Percentiles rank a stretch among this genome's conserved stretches.
Conservation (phyloP, 257 asterid species). For the Jacaranda copaia region DNA sequence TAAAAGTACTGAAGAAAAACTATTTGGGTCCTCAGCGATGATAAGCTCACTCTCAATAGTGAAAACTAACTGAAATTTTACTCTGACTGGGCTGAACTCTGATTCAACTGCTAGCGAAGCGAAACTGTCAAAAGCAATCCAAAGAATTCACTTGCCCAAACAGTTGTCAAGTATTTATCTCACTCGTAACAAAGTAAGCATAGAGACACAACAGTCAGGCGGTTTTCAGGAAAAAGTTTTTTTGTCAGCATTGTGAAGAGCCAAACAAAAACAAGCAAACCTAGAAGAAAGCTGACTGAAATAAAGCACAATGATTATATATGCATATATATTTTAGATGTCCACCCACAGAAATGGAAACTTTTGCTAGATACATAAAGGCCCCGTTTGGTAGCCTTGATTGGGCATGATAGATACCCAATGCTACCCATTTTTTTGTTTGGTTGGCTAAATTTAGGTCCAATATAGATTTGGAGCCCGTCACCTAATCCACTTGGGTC, state of each 20-base stretch:
- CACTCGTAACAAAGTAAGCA: not conserved
- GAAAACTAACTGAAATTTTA: not conserved
- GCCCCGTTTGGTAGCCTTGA: too few species aligned
- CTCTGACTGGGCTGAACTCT: not conserved
- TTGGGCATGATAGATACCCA: too few species aligned
- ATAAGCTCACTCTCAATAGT: constrained; percentile 6
- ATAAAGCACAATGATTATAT: not conserved
- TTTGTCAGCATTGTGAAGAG: constrained; percentile 8
- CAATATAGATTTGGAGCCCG: too few species aligned
- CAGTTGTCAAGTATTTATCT: constrained; percentile 11
- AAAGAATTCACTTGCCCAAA: not conserved
- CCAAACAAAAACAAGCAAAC: constrained; percentile 5
- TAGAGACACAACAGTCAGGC: not conserved
- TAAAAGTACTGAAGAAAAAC: not conserved
- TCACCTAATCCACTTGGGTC: too few species aligned
- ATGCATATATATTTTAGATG: not conserved
- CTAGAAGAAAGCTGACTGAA: not conserved
- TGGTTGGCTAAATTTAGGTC: too few species aligned
- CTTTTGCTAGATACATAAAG: not conserved
- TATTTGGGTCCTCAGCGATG: not conserved
- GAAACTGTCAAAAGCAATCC: not conserved
- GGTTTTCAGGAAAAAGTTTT: not conserved
- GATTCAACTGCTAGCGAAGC: constrained; percentile 8
- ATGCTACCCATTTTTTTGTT: too few species aligned
- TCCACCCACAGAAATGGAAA: not conserved